phyloP scores from a whole-genome alignment of 1,139 yeast species.

The Magnusiomyces sp. region DNA sequence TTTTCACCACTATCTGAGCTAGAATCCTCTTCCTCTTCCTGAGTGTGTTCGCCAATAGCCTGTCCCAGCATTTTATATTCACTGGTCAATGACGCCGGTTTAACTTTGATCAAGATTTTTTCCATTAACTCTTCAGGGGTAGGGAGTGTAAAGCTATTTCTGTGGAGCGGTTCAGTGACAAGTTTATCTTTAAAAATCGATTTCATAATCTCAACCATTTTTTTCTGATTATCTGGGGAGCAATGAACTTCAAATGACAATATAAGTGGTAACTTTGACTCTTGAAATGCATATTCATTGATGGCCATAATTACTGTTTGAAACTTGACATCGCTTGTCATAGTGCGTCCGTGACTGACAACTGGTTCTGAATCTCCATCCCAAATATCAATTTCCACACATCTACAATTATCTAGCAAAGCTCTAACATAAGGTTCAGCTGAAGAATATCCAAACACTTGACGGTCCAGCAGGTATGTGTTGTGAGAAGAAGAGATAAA shows the following conservation, averaged over 20 bases:
- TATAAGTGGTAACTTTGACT: constrained; percentile 77
- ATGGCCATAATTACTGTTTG: constrained; percentile 63
- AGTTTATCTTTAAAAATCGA: constrained; percentile 54
- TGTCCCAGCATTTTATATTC: neutral
- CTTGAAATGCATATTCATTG: constrained; percentile 74
- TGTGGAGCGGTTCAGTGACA: constrained; percentile 35
- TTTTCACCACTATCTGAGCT: constrained; percentile 16
- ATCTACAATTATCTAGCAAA: constrained; percentile 83
- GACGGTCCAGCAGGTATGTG: constrained; percentile 82
- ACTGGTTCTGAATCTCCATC: constrained; percentile 78
- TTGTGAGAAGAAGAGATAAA: constrained; percentile 91
- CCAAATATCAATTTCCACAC: constrained; percentile 93
- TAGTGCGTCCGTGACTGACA: constrained; percentile 81
- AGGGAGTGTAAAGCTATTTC: neutral
- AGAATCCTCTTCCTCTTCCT: constrained; percentile 9
- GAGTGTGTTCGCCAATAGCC: neutral
- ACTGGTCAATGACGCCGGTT: neutral
- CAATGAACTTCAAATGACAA: constrained; percentile 86
- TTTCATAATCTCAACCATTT: constrained; percentile 44
- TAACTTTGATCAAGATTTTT: constrained; percentile 9
- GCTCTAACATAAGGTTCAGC: constrained; percentile 88
- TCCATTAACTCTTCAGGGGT: neutral
- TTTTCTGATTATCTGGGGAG: constrained; percentile 51
- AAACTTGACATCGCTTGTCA: constrained; percentile 66
- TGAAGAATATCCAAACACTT: constrained; percentile 84